Percentiles rank a stretch among this genome's conserved stretches.
These are phyloP conservation scores for Ensete glaucum DNA, from an alignment of 176 grass and related monocot genomes.

Conservation along the genomic window DNA sequence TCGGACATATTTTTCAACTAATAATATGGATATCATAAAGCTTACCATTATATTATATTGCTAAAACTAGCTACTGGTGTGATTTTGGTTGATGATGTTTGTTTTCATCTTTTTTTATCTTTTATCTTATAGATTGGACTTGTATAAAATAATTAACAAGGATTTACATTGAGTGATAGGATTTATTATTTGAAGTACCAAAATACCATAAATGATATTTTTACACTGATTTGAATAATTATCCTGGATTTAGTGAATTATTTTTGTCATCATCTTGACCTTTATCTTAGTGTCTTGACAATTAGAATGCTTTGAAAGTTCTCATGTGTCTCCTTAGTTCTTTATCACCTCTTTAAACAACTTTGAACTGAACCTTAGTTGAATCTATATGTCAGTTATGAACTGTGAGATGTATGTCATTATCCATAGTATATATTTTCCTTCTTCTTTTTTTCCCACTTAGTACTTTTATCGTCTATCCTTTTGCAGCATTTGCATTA, in stretches of 20 bases:
- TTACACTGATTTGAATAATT: not conserved
- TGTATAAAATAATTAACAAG: not conserved
- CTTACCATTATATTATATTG: not conserved
- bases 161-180: not conserved
- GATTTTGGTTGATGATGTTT: not conserved
- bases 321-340: constrained; percentile 10
- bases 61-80: not conserved
- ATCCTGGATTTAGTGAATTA: not conserved
- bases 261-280: not conserved
- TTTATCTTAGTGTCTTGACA: not conserved
- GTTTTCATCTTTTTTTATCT: not conserved
- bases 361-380: constrained; percentile 14
- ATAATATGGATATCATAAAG: not conserved
- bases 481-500: constrained; percentile 10
- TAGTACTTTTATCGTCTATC: not conserved
- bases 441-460: not conserved
- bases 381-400: not conserved
- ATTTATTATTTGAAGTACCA: not conserved
- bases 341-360: constrained; percentile 10
- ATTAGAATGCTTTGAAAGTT: constrained; percentile 4
- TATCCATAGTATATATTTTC: not conserved
- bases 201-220: not conserved
- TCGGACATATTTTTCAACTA: not conserved
- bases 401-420: not conserved
- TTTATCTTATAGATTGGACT: not conserved